phyloP scores from a whole-genome alignment of 345 rosid species.

The Citrus mangshanensis region DNA sequence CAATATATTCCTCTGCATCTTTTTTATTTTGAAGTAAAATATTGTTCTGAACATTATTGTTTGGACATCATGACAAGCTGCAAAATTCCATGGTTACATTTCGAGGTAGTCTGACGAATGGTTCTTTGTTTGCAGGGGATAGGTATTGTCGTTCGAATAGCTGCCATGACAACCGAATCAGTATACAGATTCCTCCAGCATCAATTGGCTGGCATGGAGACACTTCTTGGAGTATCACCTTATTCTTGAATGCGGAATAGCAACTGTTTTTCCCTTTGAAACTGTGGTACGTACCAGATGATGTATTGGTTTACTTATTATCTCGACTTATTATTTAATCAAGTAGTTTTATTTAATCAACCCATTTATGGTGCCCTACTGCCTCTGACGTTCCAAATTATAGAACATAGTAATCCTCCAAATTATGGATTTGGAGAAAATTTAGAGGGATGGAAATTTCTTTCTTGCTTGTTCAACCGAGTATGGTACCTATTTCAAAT shows the following conservation, averaged over 20 bases:
- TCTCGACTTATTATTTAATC: too few relatives aligned
- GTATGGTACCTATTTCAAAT: too few relatives aligned
- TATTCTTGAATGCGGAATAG: slow-evolving; percentile 28
- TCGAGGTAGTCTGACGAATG: not conserved
- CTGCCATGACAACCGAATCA: slow-evolving; percentile 77
- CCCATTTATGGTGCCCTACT: not conserved
- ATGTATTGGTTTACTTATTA: not conserved
- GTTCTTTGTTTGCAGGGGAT: slow-evolving; percentile 46
- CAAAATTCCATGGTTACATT: not conserved
- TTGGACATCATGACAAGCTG: not conserved
- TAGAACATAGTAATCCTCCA: not conserved
- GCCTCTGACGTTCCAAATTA: not conserved
- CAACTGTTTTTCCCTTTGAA: not conserved
- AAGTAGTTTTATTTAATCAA: not conserved
- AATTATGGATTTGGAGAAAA: not conserved
- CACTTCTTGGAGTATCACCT: slow-evolving; percentile 67
- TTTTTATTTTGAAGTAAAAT: too few relatives aligned
- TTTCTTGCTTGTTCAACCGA: too few relatives aligned
- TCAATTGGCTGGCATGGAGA: slow-evolving; percentile 57
- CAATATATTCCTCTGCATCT: too few relatives aligned
- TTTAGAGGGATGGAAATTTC: too few relatives aligned
- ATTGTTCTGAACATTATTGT: not conserved
- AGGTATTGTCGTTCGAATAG: slow-evolving; percentile 70
- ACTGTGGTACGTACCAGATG: not conserved
- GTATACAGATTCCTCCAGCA: slow-evolving; percentile 71